A percentile compares a stretch with the other conserved stretches of the same genome.
These are phyloP conservation scores for Exophiala spinifera DNA, from an alignment of 2,329 filamentous ascomycete species.

Conservation along the genomic window DNA sequence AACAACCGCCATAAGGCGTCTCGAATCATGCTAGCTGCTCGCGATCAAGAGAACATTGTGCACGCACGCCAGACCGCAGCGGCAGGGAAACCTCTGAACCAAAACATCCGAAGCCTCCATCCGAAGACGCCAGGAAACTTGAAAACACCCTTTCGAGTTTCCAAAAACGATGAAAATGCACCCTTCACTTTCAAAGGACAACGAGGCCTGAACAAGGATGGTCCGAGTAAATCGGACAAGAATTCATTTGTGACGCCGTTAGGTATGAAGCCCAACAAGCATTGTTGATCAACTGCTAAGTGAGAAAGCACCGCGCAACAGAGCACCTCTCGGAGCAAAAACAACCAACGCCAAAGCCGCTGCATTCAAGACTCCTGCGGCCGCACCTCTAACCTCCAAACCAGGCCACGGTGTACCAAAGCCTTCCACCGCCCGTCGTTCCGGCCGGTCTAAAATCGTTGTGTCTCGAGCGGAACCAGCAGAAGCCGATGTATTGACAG, in stretches of 20 bases:
- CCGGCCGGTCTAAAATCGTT: constrained; percentile 54
- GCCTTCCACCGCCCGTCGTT: constrained; percentile 58
- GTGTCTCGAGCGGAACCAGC: constrained; percentile 44
- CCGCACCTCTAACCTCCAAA: constrained; percentile 58
- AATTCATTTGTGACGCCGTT: constrained; percentile 74
- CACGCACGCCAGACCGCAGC: constrained; percentile 69
- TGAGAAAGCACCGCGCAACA: constrained; percentile 58
- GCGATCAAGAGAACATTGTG: constrained; percentile 85
- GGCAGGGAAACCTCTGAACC: constrained; percentile 68
- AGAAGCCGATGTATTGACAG: constrained; percentile 24
- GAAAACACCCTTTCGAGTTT: constrained; percentile 78
- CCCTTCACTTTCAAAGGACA: constrained; percentile 54
- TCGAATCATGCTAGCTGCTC: constrained; percentile 67
- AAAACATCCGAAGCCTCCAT: constrained; percentile 57
- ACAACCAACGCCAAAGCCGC: constrained; percentile 90
- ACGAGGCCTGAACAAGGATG: constrained; percentile 58
- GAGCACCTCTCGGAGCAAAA: constrained; percentile 86
- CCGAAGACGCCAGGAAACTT: constrained; percentile 77
- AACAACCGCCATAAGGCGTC: constrained; percentile 6
- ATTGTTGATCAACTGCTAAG: constrained; percentile 10
- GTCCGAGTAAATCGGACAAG: constrained; percentile 53
- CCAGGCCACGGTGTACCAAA: constrained; percentile 62
- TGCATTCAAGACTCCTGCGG: constrained; percentile 63
- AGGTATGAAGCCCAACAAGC: constrained; percentile 54
- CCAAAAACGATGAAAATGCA: constrained; percentile 84